phyloP scores from a whole-genome alignment of 2,329 filamentous ascomycete species.

The Cytospora leucostoma region DNA sequence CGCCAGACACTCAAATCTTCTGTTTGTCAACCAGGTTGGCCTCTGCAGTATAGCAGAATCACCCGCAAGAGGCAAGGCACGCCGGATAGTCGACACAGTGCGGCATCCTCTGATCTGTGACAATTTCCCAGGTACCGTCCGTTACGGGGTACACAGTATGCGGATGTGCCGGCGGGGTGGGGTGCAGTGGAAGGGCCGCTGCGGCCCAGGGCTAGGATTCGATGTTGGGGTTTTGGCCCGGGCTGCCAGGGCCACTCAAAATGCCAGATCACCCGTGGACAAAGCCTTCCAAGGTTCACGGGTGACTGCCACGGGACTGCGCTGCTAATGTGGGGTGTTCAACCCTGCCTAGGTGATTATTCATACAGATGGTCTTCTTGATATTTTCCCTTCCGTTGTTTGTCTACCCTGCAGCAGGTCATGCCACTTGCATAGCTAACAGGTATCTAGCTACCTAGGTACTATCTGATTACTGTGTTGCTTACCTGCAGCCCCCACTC shows the following conservation, averaged over 20 bases:
- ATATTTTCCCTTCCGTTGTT: not conserved
- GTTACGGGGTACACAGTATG: slow-evolving; percentile 9
- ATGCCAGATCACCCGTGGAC: not conserved
- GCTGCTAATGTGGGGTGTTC: not conserved
- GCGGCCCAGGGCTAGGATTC: slow-evolving; percentile 13
- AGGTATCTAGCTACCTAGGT: not conserved
- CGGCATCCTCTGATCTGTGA: slow-evolving; percentile 3
- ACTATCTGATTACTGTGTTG: not conserved
- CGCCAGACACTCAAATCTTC: not conserved
- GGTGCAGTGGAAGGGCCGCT: slow-evolving; percentile 1
- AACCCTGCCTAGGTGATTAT: not conserved
- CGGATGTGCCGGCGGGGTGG: slow-evolving; percentile 13
- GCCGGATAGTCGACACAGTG: slow-evolving; percentile 11
- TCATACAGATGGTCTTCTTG: not conserved
- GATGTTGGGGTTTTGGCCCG: slow-evolving; percentile 11
- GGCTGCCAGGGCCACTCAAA: slow-evolving; percentile 1
- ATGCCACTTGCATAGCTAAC: not conserved
- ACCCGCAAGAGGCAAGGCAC: not conserved
- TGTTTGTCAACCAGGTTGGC: not conserved
- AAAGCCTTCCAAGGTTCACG: not conserved
- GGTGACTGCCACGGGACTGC: not conserved
- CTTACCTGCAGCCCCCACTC: not conserved
- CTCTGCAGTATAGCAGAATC: not conserved
- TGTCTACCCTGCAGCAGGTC: not conserved
- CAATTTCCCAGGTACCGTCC: slow-evolving; percentile 6